Percentiles rank a stretch among this genome's conserved stretches.
Conservation (phyloP, 805 yeast genomes). For the Jamesozyma piceae region DNA sequence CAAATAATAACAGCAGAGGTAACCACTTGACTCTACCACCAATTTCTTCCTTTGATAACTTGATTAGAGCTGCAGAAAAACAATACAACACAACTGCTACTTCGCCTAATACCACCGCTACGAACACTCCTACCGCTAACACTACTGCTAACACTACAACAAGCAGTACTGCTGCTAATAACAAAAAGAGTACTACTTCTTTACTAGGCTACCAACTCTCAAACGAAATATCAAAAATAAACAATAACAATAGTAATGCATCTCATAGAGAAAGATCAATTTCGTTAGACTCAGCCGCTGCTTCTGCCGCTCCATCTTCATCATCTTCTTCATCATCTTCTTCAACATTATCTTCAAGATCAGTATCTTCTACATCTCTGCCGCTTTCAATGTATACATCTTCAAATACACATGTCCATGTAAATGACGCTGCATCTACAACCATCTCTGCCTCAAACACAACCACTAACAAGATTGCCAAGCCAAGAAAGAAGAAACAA, state of each 20-base stretch:
- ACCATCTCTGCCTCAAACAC: neutral
- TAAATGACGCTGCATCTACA: neutral
- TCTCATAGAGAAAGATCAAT: neutral
- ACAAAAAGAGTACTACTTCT: neutral
- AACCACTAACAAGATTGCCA: constrained; percentile 19
- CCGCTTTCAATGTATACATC: neutral
- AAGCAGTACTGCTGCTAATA: neutral
- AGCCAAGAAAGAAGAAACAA: constrained; percentile 55
- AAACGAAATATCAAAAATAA: neutral
- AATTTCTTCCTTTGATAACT: constrained; percentile 26
- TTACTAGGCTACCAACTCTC: constrained; percentile 3
- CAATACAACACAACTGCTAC: constrained; percentile 9
- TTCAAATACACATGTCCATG: neutral
- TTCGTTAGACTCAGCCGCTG: neutral
- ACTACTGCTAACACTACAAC: neutral
- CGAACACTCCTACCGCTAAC: neutral
- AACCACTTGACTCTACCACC: constrained; percentile 17
- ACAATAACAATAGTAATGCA: neutral
- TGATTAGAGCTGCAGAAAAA: constrained; percentile 23
- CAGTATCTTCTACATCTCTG: neutral
- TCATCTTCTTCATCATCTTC: neutral
- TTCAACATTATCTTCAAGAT: neutral
- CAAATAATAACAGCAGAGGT: neutral
- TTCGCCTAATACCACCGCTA: neutral
- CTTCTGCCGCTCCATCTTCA: neutral